Conservation (phyloP, 495 filamentous ascomycete genomes). For the Podospora pseudopauciseta region DNA sequence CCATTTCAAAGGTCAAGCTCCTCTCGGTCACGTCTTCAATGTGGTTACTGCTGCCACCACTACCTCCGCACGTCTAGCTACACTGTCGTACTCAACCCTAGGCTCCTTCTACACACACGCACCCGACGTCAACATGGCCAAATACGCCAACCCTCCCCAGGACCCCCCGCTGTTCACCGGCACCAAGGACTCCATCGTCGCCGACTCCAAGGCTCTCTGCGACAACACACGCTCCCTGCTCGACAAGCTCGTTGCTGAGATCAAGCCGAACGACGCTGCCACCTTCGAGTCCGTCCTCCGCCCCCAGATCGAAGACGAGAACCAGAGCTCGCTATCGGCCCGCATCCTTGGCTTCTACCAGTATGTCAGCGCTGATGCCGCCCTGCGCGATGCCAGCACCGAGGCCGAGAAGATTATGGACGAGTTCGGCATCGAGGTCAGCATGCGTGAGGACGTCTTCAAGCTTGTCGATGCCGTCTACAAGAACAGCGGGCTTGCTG, state of each 20-base stretch:
- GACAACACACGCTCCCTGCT: conserved; percentile 63
- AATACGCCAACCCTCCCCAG: conserved; percentile 72
- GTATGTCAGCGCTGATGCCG: conserved; percentile 66
- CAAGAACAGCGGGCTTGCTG: conserved; percentile 40
- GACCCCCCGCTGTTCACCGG: conserved; percentile 81
- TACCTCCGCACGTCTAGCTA: conserved; percentile 15
- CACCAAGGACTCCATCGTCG: conserved; percentile 69
- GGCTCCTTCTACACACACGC: conserved; percentile 24
- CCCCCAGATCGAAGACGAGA: conserved; percentile 67
- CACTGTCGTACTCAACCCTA: conserved; percentile 20
- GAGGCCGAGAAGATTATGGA: conserved; percentile 59
- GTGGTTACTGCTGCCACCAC: conserved; percentile 12
- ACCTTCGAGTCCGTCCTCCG: conserved; percentile 62
- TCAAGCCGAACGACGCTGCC: conserved; percentile 57
- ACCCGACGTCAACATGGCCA: conserved; percentile 31
- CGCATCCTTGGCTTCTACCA: conserved; percentile 75
- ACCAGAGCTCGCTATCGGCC: conserved; percentile 54
- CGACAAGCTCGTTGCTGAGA: conserved; percentile 67
- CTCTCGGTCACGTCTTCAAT: conserved; percentile 28
- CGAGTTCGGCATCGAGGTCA: conserved; percentile 56
- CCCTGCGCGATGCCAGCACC: conserved; percentile 61
- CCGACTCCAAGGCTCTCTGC: conserved; percentile 73
- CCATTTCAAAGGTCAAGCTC: conserved; percentile 18
- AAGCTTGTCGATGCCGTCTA: conserved; percentile 54
- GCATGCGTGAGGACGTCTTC: conserved; percentile 61